These are phyloP conservation scores for Corinectria fuckeliana DNA, from an alignment of 2,329 filamentous ascomycete genomes.

Conservation along the genomic window DNA sequence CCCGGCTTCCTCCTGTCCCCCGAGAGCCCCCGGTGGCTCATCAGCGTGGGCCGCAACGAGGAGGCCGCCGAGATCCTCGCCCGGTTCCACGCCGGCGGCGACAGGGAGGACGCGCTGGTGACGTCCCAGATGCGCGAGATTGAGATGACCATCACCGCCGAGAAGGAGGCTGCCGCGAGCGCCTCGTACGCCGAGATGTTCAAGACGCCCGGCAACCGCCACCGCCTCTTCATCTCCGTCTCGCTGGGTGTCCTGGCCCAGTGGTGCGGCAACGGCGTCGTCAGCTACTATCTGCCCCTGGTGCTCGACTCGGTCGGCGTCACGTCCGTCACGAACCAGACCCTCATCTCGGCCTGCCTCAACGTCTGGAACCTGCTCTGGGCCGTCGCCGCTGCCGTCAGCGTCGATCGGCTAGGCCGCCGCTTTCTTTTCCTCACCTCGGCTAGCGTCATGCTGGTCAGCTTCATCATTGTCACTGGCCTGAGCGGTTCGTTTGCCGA, in stretches of 20 bases:
- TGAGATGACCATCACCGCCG: slow-evolving; percentile 42
- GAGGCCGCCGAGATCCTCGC: slow-evolving; percentile 46
- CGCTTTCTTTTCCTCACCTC: slow-evolving; percentile 48
- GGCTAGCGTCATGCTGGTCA: slow-evolving; percentile 45
- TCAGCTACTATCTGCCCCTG: slow-evolving; percentile 48
- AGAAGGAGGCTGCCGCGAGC: slow-evolving; percentile 27
- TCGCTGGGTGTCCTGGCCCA: slow-evolving; percentile 40
- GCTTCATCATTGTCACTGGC: slow-evolving; percentile 48
- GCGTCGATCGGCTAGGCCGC: slow-evolving; percentile 50
- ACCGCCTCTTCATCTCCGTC: slow-evolving; percentile 29
- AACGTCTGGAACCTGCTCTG: slow-evolving; percentile 49
- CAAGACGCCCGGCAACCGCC: slow-evolving; percentile 26
- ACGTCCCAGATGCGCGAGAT: slow-evolving; percentile 49
- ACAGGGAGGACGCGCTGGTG: slow-evolving; percentile 46
- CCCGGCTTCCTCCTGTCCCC: slow-evolving; percentile 44
- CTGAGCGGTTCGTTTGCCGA: slow-evolving; percentile 42
- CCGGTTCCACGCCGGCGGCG: slow-evolving; percentile 49
- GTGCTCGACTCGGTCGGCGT: slow-evolving; percentile 48
- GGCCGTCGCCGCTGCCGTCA: slow-evolving; percentile 43
- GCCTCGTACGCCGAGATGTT: slow-evolving; percentile 25
- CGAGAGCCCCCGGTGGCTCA: slow-evolving; percentile 43
- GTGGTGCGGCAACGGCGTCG: slow-evolving; percentile 42
- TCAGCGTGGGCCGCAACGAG: slow-evolving; percentile 41
- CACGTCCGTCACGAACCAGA: slow-evolving; percentile 45
- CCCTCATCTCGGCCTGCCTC: slow-evolving; percentile 49